These are phyloP conservation scores for Guadua angustifolia DNA, from an alignment of 176 grass and related monocot species.

Conservation along the genomic window DNA sequence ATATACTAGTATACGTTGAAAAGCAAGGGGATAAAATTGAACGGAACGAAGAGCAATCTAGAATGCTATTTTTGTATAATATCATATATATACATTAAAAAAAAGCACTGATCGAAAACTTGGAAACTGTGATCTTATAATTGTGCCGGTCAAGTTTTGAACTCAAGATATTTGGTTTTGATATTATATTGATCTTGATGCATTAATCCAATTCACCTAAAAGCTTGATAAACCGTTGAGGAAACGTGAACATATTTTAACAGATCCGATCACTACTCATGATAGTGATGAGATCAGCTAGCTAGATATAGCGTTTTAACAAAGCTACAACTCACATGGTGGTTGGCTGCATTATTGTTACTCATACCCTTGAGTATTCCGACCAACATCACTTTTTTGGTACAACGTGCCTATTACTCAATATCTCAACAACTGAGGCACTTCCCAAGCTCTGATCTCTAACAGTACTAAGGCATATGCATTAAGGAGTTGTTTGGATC, in stretches of 20 bases:
- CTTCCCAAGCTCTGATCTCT: background rate
- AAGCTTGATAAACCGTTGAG: too few relatives aligned
- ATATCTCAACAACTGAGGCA: conserved; percentile 12
- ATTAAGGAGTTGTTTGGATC: conserved; percentile 7
- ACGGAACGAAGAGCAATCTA: background rate
- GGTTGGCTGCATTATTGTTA: background rate
- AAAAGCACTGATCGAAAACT: background rate
- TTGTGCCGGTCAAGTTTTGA: too few relatives aligned
- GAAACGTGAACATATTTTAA: background rate
- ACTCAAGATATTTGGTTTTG: too few relatives aligned
- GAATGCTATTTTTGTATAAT: background rate
- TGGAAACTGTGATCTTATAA: background rate
- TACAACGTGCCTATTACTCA: conserved; percentile 22
- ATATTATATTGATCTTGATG: too few relatives aligned
- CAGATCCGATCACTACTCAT: background rate
- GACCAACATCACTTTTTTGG: background rate
- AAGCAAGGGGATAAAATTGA: conserved; percentile 1
- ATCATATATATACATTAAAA: background rate
- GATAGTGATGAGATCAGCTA: background rate
- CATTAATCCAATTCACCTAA: too few relatives aligned
- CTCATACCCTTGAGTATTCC: background rate
- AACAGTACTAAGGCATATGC: background rate
- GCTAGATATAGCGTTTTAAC: background rate
- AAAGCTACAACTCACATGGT: conserved; percentile 15
- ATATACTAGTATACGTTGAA: background rate